These are phyloP conservation scores for Aspergillus biplanus DNA, from an alignment of 495 filamentous ascomycete genomes.

Conservation along the genomic window DNA sequence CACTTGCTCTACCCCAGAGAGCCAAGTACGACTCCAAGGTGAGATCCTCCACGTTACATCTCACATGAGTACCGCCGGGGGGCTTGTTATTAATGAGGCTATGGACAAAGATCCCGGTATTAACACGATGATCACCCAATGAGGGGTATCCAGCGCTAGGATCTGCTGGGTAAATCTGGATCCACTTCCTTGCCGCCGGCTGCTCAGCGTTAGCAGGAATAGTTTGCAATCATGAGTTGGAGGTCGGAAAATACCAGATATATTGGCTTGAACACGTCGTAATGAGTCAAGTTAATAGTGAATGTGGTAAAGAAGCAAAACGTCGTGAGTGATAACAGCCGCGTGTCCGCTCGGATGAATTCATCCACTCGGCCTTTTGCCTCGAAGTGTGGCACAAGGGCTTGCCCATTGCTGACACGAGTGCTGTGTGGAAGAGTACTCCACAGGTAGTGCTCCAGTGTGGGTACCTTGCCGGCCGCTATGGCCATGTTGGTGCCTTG, in stretches of 20 bases:
- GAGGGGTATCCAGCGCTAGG: background rate
- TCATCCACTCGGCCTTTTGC: constrained; percentile 33
- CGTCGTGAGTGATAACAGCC: constrained; percentile 20
- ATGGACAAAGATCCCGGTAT: background rate
- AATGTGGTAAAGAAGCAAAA: background rate
- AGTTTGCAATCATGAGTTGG: too few species aligned
- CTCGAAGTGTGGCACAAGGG: constrained; percentile 32
- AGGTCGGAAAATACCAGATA: too few species aligned
- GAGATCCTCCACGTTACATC: background rate
- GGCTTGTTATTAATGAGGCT: background rate
- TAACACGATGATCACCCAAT: background rate
- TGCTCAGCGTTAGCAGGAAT: too few species aligned
- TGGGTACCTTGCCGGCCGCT: constrained; percentile 40
- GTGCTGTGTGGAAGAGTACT: constrained; percentile 42
- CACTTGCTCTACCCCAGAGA: background rate
- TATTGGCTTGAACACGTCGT: background rate
- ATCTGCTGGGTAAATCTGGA: background rate
- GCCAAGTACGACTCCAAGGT: background rate
- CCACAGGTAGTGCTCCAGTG: constrained; percentile 52
- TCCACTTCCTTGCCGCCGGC: background rate
- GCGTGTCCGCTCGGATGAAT: constrained; percentile 27
- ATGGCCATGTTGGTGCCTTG: constrained; percentile 49
- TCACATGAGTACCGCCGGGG: background rate
- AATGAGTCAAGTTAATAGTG: background rate
- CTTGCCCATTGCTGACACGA: constrained; percentile 22